Base-by-base conservation (phyloP, 2,329 filamentous ascomycete genomes). In the Graphiopsis chlorocephala region DNA sequence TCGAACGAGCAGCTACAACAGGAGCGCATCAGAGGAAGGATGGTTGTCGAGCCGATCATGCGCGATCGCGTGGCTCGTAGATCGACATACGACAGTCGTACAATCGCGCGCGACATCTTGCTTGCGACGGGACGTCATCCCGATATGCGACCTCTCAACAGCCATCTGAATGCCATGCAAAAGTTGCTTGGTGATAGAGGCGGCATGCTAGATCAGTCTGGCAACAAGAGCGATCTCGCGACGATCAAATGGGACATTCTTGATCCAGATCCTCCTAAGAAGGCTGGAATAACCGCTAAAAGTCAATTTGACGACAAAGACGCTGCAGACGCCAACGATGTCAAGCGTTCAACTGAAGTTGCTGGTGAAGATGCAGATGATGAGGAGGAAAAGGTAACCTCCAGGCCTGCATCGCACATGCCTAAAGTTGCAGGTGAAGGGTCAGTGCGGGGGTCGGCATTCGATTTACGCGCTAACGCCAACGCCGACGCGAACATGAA, bases 241-340 rank as follows among this genome's bases (percentile, higher is more conserved):
- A 88, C 85, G 0, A 81, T 89, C 57, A 79, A 82, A 63, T 89
- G 87, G 87, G 84, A 88, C 71, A 67, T 87, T 3, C 81, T 89
- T 25, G 87, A 89, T 71, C 84, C 85, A 25, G 78, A 78, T 8
- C 82, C 82, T 38, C 61, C 65, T n/a, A 68, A 71, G 45, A 68
- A 70, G 25, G 64, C 66, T 12, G 66, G 66, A 15, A 66, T 68
- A 31, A 56, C 61, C 10, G 11, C n/a, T 4, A 52, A 28, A 11
- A 8, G 4, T 26, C 26, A 31, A 20, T 31, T 17, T 20, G 26
- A 12, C n/a, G 17, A 53, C 15, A 28, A 53, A 11, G 1, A 1
- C 2, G 17, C 25, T 20, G 50, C 26, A 31, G 50, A 12, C 15
- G 8, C 17, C 10, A 31, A 33, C 11, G 45, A 31, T 5, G 8